Conservation (phyloP, 2,329 filamentous ascomycete genomes). For the Apiospora aurea region DNA sequence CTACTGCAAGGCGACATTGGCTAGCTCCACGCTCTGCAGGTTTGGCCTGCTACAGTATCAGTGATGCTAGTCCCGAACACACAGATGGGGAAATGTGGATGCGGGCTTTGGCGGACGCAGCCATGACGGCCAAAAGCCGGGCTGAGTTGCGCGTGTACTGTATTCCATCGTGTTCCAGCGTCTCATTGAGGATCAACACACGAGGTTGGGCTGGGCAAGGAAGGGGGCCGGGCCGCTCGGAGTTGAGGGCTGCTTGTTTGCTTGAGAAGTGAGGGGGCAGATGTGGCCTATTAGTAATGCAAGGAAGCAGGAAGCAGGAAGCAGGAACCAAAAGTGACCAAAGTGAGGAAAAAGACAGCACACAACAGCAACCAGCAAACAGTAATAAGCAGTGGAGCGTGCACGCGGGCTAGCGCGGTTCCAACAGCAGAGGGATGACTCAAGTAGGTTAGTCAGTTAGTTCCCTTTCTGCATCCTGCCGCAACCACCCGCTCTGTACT, state of each 20-base stretch:
- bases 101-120: background rate
- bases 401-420: background rate
- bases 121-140: too few relatives aligned
- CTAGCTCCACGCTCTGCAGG: background rate
- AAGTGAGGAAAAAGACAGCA: background rate
- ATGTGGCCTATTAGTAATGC: too few relatives aligned
- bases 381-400: conserved; percentile 5
- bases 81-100: background rate
- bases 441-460: too few relatives aligned
- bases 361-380: background rate
- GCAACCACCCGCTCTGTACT: too few relatives aligned
- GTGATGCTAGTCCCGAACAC: background rate
- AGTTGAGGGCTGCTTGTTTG: background rate
- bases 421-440: background rate
- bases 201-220: background rate
- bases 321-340: background rate
- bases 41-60: background rate
- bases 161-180: background rate
- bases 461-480: background rate
- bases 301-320: too few relatives aligned
- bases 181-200: background rate
- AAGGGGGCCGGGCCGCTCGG: background rate
- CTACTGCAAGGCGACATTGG: background rate
- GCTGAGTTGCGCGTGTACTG: background rate
- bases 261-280: background rate